phyloP scores from a whole-genome alignment of 2,329 filamentous ascomycete species.

The Penicillium brasilianum region DNA sequence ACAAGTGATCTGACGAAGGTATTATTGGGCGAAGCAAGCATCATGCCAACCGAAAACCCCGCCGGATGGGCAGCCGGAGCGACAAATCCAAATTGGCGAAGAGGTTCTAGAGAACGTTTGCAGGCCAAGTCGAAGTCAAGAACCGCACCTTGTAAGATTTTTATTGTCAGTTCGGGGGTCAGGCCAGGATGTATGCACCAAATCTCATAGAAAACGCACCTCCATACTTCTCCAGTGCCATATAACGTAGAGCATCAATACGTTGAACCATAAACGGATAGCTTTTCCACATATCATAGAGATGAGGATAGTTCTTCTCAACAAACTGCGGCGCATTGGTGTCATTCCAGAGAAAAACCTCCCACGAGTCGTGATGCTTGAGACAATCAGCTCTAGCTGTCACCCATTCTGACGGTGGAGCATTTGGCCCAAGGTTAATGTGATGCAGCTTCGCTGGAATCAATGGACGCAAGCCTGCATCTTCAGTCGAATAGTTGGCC shows the following conservation, averaged over 20 bases:
- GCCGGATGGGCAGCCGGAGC: slow-evolving; percentile 5
- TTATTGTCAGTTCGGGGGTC: neutral
- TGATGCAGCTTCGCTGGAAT: slow-evolving; percentile 4
- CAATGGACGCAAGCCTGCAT: neutral
- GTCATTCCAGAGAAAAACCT: slow-evolving; percentile 3
- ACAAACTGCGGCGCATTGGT: slow-evolving; percentile 3
- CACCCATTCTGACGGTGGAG: neutral
- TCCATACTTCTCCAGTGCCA: slow-evolving; percentile 1
- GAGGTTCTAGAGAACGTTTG: slow-evolving; percentile 3
- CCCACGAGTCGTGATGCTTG: slow-evolving; percentile 1
- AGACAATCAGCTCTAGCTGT: slow-evolving; percentile 2
- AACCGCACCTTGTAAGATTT: neutral
- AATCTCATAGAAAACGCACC: neutral
- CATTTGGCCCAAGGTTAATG: slow-evolving; percentile 2
- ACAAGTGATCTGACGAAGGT: slow-evolving; percentile 3
- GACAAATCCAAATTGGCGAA: slow-evolving; percentile 1
- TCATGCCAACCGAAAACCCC: slow-evolving; percentile 5
- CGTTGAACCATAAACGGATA: slow-evolving; percentile 5
- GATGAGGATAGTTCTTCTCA: slow-evolving; percentile 1
- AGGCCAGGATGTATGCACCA: too few relatives aligned
- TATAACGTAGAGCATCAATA: slow-evolving; percentile 1
- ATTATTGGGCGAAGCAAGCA: slow-evolving; percentile 6
- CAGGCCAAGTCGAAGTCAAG: slow-evolving; percentile 6
- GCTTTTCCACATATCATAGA: slow-evolving; percentile 4
- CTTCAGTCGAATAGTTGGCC: neutral